Evolutionary conservation across 148 eudicot species (phyloP).

Genomic region (Camellia lanceoleosa): DNA sequence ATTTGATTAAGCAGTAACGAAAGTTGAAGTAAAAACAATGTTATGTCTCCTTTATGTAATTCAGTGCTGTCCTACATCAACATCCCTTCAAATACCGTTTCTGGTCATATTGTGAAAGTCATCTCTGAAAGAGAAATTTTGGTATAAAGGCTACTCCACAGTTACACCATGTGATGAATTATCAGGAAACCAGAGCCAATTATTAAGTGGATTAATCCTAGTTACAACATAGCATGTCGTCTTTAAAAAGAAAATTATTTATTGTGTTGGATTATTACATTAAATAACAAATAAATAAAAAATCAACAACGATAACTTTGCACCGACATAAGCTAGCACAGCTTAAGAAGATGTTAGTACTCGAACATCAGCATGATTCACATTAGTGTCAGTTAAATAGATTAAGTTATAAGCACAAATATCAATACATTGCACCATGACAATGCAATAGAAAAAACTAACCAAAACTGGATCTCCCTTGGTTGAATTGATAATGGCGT

Average conservation of each 20-base stretch:
- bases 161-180: not conserved
- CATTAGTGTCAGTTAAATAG: not conserved
- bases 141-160: too few relatives aligned
- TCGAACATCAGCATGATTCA: not conserved
- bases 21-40: not conserved
- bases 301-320: not conserved
- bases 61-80: too few relatives aligned
- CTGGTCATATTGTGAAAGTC: too few relatives aligned
- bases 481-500: constrained; percentile 26
- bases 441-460: constrained; percentile 14
- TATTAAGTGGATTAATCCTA: not conserved
- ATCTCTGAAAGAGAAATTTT: too few relatives aligned
- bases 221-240: not conserved
- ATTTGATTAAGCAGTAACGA: not conserved
- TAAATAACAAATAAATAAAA: not conserved
- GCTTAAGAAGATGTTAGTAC: not conserved
- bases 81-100: too few relatives aligned
- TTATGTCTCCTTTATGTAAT: too few relatives aligned
- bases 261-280: not conserved
- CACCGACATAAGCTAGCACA: not conserved
- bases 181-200: not conserved
- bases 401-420: constrained; percentile 1
- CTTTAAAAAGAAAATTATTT: not conserved
- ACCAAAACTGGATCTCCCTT: constrained; percentile 48
- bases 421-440: constrained; percentile 2